Evolutionary conservation across 345 rosid genomes (phyloP), one percentile per base, ranked within the genome.

Genomic region (Acer campestre): DNA sequence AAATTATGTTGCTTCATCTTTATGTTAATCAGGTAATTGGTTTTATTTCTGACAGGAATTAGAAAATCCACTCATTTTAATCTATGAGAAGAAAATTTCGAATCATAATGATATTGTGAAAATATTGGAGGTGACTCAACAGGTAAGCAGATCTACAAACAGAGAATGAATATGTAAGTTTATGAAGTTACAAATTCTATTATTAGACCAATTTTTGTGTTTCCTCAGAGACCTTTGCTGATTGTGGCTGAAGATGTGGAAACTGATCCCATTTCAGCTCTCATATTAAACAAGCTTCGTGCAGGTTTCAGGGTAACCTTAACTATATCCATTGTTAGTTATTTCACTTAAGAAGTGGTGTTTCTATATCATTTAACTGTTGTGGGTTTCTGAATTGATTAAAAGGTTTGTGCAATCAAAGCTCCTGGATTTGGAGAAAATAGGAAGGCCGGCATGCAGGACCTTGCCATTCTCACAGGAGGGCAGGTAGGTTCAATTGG

Each of bases 401-500:
- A 53, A 29, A 11, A 80, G 82, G 88, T 87, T 12, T 87, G 90
- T 77, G 83, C 88, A 71, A 82, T 85, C n/a, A 87, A 87, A 51
- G 88, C 90, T 16, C 87, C 87, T 78, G 88, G 88, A 20, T 85
- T 87, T 78, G 88, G 88, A 76, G 90, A 88, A 66, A 86, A 84
- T 66, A 82, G 86, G 80, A 85, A 85, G 70, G 48, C 87, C 23
- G 73, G 48, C 55, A 22, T 88, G 64, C 82, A 85, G 49, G 90
- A 88, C 61, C 89, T 85, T 75, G 89, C 86, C 4, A 77, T 51
- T 12, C 87, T 88, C 77, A 88, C 90, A 1, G 87, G 86, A 58
- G 90, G 82, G 18, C 70, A 84, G 76, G 89, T 88, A 40, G 49
- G 75, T 70, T 59, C 40, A 49, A 49, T 49, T 51, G 40, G 73